phyloP scores from a whole-genome alignment of 2,329 filamentous ascomycete species.

The Trichoderma endophyticum region DNA sequence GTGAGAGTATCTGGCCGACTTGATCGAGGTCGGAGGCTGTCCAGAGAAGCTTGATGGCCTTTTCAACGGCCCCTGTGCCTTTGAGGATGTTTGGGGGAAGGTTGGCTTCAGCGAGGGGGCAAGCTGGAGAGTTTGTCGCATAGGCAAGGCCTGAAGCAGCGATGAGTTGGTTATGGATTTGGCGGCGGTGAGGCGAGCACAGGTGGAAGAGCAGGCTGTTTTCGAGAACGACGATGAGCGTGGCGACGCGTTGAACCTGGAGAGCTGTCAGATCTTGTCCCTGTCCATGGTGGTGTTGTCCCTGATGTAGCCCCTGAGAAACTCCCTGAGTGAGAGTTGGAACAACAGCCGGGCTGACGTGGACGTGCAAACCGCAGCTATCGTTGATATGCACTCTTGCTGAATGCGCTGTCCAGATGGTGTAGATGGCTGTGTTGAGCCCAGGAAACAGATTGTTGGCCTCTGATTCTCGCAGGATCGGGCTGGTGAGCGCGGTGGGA shows the following conservation, averaged over 20 bases:
- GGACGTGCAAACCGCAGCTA: constrained; percentile 21
- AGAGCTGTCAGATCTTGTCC: constrained; percentile 46
- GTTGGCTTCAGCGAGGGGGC: background rate
- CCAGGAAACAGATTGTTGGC: constrained; percentile 4
- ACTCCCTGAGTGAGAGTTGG: background rate
- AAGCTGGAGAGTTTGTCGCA: background rate
- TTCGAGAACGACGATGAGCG: constrained; percentile 51
- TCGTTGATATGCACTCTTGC: background rate
- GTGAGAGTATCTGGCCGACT: background rate
- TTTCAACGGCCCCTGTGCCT: background rate
- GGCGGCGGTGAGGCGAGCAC: background rate
- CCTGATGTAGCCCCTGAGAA: background rate
- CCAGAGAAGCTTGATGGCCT: constrained; percentile 5
- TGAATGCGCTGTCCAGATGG: background rate
- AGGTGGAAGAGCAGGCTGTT: constrained; percentile 19
- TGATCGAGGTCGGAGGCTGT: background rate
- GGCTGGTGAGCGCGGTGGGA: constrained; percentile 19
- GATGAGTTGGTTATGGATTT: background rate
- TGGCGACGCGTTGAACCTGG: constrained; percentile 77
- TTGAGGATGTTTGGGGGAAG: constrained; percentile 3
- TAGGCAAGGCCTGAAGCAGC: background rate
- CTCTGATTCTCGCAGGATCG: constrained; percentile 20
- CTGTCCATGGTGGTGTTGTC: background rate
- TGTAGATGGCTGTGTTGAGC: constrained; percentile 15
- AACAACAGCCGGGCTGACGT: constrained; percentile 13